Conservation (phyloP, 257 asterid species). For the Ballota nigra region DNA sequence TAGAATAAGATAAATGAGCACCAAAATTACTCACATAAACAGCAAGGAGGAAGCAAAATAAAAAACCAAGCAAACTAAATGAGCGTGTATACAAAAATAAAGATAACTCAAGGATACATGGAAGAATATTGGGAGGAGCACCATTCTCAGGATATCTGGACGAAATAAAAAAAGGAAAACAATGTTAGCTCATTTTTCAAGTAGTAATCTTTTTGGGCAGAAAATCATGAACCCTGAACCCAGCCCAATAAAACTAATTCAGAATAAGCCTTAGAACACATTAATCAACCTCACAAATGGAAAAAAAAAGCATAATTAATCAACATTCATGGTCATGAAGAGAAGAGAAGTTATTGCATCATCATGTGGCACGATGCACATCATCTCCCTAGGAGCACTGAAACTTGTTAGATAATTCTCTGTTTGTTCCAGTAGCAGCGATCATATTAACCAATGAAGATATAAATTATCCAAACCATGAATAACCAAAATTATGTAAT, state of each 20-base stretch:
- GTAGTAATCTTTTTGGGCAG: slow-evolving; percentile 3
- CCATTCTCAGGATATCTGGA: slow-evolving; percentile 80
- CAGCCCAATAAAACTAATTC: slow-evolving; percentile 4
- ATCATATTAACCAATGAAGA: not conserved
- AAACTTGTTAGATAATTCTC: not conserved
- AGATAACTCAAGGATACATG: slow-evolving; percentile 69
- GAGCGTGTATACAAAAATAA: not conserved
- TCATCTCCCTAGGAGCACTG: not conserved
- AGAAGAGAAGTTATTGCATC: not conserved
- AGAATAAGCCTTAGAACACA: not conserved
- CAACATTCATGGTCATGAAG: not conserved
- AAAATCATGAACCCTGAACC: slow-evolving; percentile 20
- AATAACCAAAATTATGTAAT: not conserved
- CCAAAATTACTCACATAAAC: no score
- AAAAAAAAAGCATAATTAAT: not conserved
- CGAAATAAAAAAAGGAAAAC: slow-evolving; percentile 5
- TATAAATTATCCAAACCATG: not conserved
- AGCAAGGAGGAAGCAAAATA: not conserved
- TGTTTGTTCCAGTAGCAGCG: not conserved
- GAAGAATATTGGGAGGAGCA: slow-evolving; percentile 84
- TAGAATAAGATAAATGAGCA: no score
- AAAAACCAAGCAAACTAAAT: slow-evolving; percentile 15
- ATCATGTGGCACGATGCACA: not conserved
- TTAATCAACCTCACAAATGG: slow-evolving; percentile 5
- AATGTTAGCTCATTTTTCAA: slow-evolving; percentile 17